Evolutionary conservation across 257 asterid species (phyloP).

Genomic region (Eucommia ulmoides): DNA sequence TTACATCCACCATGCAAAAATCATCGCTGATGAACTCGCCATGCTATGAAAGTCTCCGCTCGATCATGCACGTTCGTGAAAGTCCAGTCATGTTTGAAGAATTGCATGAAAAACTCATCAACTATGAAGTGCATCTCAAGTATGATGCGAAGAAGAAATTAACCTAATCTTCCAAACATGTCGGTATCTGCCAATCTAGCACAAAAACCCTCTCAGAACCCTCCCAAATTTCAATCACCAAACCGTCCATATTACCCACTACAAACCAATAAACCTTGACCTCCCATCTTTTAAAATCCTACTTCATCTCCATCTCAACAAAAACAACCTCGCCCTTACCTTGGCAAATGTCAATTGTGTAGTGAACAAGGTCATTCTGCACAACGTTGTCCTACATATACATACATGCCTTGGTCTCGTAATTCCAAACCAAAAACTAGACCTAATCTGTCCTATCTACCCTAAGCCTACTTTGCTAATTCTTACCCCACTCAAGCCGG

Average conservation of each 20-base stretch:
- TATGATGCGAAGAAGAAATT: background rate
- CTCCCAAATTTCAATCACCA: no score
- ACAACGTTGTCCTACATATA: no score
- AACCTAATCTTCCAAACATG: background rate
- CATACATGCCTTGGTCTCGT: background rate
- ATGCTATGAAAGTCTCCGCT: background rate
- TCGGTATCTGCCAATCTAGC: no score
- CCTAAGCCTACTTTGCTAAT: background rate
- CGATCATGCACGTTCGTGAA: background rate
- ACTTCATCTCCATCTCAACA: no score
- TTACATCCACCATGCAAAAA: background rate
- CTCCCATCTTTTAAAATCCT: background rate
- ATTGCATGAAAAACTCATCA: background rate
- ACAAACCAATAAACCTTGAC: background rate
- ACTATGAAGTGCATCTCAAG: background rate
- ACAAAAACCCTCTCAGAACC: no score
- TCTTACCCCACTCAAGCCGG: background rate
- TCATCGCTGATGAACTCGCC: background rate
- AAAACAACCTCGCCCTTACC: no score
- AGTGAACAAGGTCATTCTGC: background rate
- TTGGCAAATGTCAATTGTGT: background rate
- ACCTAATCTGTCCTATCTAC: background rate
- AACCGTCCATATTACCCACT: background rate
- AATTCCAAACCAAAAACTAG: background rate
- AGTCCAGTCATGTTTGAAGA: background rate